Evolutionary conservation across 1,284 basidiomycete species (phyloP), one percentile per base, ranked within the genome.

Genomic region (Heliocybe sulcata): DNA sequence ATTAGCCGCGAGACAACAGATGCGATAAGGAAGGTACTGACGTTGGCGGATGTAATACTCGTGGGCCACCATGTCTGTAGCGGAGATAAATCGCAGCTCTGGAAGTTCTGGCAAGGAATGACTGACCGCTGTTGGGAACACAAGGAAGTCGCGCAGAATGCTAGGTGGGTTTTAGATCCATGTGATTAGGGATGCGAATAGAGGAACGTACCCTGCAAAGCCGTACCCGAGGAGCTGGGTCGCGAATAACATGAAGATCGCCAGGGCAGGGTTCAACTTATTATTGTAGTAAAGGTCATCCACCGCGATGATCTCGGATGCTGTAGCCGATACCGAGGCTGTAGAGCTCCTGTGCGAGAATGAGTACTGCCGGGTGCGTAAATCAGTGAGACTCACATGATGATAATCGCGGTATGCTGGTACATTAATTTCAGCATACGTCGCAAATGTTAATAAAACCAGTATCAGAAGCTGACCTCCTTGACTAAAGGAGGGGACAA

Each of bases 201-300:
- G 35, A 19, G 52, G 42, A 25, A 54, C 53, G 29, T 49, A 59
- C 54, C 63, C 59, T 1, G 61, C 61, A 47, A 63, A 59, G 12
- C 65, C 64, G 57, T 68, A 71, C 25, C 67, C 67, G 45, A 71
- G 62, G 25, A 70, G 63, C 58, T 69, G 67, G 8, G 65, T 65
- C 22, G 59, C 55, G 29, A 63, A 54, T 35, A 66, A 57, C 27
- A 69, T 71, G 63, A 72, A 72, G 51, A 72, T 70, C n/a, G 66
- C 71, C 47, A 70, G 60, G 9, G 64, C 71, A 50, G 66, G 58
- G 57, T 69, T 71, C 27, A 70, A 58, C n/a, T 59, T 60, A 57
- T 68, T 66, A 61, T 67, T 61, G 61, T 72, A 72, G 59, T 66
- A 72, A 42, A 72, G 63, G 54, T 68, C 65, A 45, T 67, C 64